Percentiles rank a stretch among this genome's conserved stretches.
These are phyloP conservation scores for Cyanophora paradoxa DNA, from an alignment of 78 protist species.

Conservation along the genomic window DNA sequence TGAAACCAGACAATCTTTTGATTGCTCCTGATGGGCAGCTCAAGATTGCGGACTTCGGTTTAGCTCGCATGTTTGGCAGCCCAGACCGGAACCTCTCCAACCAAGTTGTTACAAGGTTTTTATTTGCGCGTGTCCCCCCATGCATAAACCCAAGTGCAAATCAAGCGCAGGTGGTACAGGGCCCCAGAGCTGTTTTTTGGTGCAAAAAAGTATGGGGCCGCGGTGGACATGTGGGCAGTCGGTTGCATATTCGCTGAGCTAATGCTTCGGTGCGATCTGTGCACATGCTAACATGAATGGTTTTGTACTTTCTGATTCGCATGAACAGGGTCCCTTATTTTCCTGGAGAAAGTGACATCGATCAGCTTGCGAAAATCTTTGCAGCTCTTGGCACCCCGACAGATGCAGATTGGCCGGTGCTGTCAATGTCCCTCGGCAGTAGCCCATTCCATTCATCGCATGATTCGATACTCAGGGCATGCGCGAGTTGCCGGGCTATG, in stretches of 20 bases:
- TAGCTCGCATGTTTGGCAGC: constrained; percentile 62
- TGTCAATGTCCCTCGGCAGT: too few relatives aligned
- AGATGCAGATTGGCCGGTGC: constrained; percentile 57
- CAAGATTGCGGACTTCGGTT: constrained; percentile 74
- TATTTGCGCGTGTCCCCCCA: background rate
- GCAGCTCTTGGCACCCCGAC: constrained; percentile 53
- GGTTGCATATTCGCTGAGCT: constrained; percentile 78
- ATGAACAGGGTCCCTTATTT: too few relatives aligned
- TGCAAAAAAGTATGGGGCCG: constrained; percentile 61
- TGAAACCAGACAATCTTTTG: constrained; percentile 71
- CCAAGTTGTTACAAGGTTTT: constrained; percentile 47
- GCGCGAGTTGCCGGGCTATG: constrained; percentile 37
- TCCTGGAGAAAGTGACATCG: constrained; percentile 35
- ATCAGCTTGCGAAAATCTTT: constrained; percentile 43
- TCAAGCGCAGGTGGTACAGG: constrained; percentile 48
- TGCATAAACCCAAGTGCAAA: background rate
- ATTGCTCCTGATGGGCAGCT: constrained; percentile 39
- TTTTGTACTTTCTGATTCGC: background rate
- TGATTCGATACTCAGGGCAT: background rate
- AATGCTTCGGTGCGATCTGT: constrained; percentile 51
- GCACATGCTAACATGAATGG: constrained; percentile 22
- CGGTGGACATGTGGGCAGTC: constrained; percentile 72
- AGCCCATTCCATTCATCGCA: too few relatives aligned
- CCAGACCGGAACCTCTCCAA: constrained; percentile 45
- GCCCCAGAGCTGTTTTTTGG: constrained; percentile 84